phyloP scores from a whole-genome alignment of 129 eudicot genomes.

The Apium graveolens region DNA sequence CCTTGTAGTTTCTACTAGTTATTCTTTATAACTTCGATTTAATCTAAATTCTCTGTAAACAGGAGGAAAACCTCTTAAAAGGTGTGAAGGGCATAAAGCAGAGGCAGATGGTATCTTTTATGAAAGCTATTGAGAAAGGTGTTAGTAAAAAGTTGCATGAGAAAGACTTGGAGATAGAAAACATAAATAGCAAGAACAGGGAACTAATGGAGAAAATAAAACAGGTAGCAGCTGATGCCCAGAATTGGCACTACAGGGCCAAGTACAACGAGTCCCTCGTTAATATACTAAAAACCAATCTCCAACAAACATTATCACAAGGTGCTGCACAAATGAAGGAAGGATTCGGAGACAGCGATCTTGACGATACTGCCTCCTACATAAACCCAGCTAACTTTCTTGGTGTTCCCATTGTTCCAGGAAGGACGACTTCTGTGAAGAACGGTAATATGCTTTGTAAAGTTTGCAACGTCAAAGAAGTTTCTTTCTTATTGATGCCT shows the following conservation, averaged over 20 bases:
- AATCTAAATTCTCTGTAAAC: conserved; percentile 14
- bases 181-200: conserved; percentile 64
- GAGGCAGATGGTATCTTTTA: conserved; percentile 71
- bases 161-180: conserved; percentile 68
- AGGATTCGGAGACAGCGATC: conserved; percentile 81
- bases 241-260: conserved; percentile 84
- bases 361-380: conserved; percentile 75
- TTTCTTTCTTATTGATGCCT: conserved; percentile 73
- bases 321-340: conserved; percentile 68
- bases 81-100: conserved; percentile 68
- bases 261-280: conserved; percentile 87
- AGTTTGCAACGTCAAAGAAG: conserved; percentile 63
- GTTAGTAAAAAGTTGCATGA: conserved; percentile 55
- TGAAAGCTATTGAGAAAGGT: conserved; percentile 53
- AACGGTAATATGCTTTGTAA: conserved; percentile 39
- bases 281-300: conserved; percentile 55
- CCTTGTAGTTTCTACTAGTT: neutral
- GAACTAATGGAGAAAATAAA: conserved; percentile 72
- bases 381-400: conserved; percentile 55
- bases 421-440: conserved; percentile 10
- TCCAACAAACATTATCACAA: conserved; percentile 63
- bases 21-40: neutral
- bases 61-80: conserved; percentile 71
- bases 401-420: conserved; percentile 19
- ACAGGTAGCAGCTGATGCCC: conserved; percentile 78